Percentiles rank a stretch among this genome's conserved stretches.
Conservation (phyloP, 2,329 filamentous ascomycete species). For the Aquanectria penicillioides region DNA sequence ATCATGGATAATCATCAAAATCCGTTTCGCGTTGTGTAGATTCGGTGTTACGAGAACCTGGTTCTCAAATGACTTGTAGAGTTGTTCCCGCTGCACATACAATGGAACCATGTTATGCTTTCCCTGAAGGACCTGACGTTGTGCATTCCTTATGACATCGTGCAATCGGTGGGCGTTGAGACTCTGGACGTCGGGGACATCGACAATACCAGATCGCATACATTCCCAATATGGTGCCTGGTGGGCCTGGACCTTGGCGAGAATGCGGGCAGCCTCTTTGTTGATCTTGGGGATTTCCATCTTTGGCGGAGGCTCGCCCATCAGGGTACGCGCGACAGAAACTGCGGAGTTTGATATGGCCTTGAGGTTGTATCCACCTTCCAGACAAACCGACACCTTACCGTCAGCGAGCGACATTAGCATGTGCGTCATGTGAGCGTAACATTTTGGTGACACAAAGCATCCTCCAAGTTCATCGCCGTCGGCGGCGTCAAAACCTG, state of each 20-base stretch:
- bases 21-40: constrained; percentile 71
- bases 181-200: constrained; percentile 61
- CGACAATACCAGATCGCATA: constrained; percentile 76
- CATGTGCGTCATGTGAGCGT: constrained; percentile 99
- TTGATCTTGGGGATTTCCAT: constrained; percentile 67
- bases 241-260: constrained; percentile 68
- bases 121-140: constrained; percentile 76
- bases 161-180: constrained; percentile 74
- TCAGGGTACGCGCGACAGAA: constrained; percentile 89
- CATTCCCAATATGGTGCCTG: constrained; percentile 86
- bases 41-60: constrained; percentile 85
- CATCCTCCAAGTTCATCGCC: constrained; percentile 94
- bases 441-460: constrained; percentile 89
- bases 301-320: constrained; percentile 87
- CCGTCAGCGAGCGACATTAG: constrained; percentile 93
- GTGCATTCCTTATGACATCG: constrained; percentile 81
- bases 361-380: constrained; percentile 93
- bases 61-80: constrained; percentile 83
- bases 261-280: constrained; percentile 64
- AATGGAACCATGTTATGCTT: constrained; percentile 83
- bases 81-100: constrained; percentile 77
- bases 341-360: constrained; percentile 94
- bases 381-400: constrained; percentile 90
- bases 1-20: constrained; percentile 91
- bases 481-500: constrained; percentile 94